These are phyloP conservation scores for Didymella lethalis DNA, from an alignment of 2,329 filamentous ascomycete species.

Conservation along the genomic window DNA sequence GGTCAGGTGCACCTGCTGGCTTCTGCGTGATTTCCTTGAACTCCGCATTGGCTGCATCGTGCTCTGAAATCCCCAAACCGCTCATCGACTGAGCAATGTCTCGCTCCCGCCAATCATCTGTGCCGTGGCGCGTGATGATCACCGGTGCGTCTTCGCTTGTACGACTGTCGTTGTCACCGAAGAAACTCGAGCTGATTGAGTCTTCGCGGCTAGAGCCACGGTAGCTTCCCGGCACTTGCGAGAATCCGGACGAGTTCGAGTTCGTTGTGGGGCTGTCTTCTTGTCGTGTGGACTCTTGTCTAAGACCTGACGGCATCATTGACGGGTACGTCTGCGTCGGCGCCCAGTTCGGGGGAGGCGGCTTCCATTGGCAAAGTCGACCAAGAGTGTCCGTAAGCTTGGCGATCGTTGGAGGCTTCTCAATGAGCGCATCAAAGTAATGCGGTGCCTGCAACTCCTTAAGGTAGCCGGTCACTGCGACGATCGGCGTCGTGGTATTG, in stretches of 20 bases:
- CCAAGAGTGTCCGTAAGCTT: conserved; percentile 90
- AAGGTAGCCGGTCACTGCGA: conserved; percentile 96
- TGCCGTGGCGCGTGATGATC: conserved; percentile 74
- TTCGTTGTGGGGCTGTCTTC: conserved; percentile 88
- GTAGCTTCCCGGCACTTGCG: conserved; percentile 74
- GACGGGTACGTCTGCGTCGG: conserved; percentile 46
- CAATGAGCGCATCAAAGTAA: conserved; percentile 93
- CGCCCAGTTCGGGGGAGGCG: conserved; percentile 69
- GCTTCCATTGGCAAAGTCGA: conserved; percentile 91
- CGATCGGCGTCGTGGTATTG: conserved; percentile 92
- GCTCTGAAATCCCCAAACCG: conserved; percentile 78
- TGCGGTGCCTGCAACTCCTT: conserved; percentile 95
- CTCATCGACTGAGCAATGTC: conserved; percentile 59
- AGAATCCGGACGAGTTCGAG: conserved; percentile 70
- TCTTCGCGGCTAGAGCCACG: conserved; percentile 83
- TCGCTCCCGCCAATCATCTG: conserved; percentile 78
- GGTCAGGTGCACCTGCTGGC: conserved; percentile 40
- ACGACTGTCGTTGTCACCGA: conserved; percentile 83
- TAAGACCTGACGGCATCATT: conserved; percentile 67
- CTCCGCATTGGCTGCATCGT: conserved; percentile 58
- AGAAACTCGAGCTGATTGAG: conserved; percentile 86
- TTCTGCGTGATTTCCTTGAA: conserved; percentile 39
- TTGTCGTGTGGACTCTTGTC: conserved; percentile 67
- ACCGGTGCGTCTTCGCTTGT: conserved; percentile 77
- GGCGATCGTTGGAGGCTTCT: conserved; percentile 93